These are phyloP conservation scores for Leptodermis oblonga DNA, from an alignment of 257 asterid species.

Conservation along the genomic window DNA sequence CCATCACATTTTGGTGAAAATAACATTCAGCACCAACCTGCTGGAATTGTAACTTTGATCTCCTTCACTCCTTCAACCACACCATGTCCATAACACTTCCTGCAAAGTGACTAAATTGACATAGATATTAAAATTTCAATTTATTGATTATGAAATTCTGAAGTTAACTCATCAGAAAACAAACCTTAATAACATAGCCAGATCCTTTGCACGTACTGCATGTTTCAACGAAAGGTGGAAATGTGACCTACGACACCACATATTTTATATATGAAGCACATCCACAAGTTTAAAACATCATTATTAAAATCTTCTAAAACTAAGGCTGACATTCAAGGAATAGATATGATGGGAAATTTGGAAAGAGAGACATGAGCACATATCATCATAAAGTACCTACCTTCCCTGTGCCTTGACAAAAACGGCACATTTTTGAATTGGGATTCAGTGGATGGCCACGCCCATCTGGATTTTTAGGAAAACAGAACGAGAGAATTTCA, in stretches of 20 bases:
- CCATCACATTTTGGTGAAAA: constrained; percentile 2
- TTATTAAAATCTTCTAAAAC: background rate
- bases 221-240: constrained; percentile 74
- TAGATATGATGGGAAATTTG: background rate
- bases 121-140: constrained; percentile 7
- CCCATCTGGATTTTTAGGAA: constrained; percentile 58
- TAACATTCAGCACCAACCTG: constrained; percentile 47
- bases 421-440: constrained; percentile 53
- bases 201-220: constrained; percentile 75
- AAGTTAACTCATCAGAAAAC: constrained; percentile 14
- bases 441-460: constrained; percentile 72
- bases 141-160: constrained; percentile 9
- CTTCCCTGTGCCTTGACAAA: constrained; percentile 76
- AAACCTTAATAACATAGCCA: constrained; percentile 73
- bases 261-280: background rate
- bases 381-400: constrained; percentile 40
- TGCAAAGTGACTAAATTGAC: constrained; percentile 53
- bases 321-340: background rate
- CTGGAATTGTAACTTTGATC: constrained; percentile 74
- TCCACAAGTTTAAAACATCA: constrained; percentile 14
- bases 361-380: background rate
- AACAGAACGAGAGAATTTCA: constrained; percentile 11
- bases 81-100: constrained; percentile 74
- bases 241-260: constrained; percentile 46
- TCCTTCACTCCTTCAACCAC: constrained; percentile 63